A percentile compares a stretch with the other conserved stretches of the same genome.
Conservation (phyloP, 2,329 filamentous ascomycete species). For the Cadophora luteo-olivacea region DNA sequence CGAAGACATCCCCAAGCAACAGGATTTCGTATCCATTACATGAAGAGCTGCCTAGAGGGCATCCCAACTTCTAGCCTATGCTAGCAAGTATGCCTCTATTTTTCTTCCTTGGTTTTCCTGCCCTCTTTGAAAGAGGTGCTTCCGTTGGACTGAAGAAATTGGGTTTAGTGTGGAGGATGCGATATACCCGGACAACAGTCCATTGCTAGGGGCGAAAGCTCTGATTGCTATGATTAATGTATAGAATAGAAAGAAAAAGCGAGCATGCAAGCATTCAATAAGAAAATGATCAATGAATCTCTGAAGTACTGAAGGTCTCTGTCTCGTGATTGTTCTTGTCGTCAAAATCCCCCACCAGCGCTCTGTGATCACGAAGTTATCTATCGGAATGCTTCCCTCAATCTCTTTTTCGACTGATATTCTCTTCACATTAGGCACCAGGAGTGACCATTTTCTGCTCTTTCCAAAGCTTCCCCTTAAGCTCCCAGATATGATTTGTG, state of each 20-base stretch:
- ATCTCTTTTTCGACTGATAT: too few relatives aligned
- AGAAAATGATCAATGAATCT: background rate
- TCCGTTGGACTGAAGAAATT: background rate
- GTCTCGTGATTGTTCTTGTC: too few relatives aligned
- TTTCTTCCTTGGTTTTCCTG: background rate
- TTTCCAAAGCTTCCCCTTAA: too few relatives aligned
- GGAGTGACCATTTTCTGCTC: too few relatives aligned
- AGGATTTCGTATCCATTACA: slow-evolving; percentile 61
- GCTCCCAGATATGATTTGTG: too few relatives aligned
- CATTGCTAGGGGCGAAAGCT: slow-evolving; percentile 5
- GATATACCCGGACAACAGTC: slow-evolving; percentile 11
- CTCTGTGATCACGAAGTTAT: too few relatives aligned
- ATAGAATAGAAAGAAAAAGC: slow-evolving; percentile 18
- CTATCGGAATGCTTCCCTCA: too few relatives aligned
- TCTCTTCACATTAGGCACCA: too few relatives aligned
- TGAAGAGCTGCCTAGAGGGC: slow-evolving; percentile 45
- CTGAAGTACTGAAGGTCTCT: background rate
- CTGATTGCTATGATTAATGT: slow-evolving; percentile 3
- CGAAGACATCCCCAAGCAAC: slow-evolving; percentile 61
- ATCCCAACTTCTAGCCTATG: background rate
- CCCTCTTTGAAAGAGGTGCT: background rate
- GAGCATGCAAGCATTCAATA: background rate
- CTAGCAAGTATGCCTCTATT: slow-evolving; percentile 1
- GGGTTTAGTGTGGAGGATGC: slow-evolving; percentile 7
- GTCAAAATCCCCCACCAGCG: too few relatives aligned